A percentile compares a stretch with the other conserved stretches of the same genome.
These are phyloP conservation scores for Aulographum hederae DNA, from an alignment of 2,329 filamentous ascomycete genomes.

Conservation along the genomic window DNA sequence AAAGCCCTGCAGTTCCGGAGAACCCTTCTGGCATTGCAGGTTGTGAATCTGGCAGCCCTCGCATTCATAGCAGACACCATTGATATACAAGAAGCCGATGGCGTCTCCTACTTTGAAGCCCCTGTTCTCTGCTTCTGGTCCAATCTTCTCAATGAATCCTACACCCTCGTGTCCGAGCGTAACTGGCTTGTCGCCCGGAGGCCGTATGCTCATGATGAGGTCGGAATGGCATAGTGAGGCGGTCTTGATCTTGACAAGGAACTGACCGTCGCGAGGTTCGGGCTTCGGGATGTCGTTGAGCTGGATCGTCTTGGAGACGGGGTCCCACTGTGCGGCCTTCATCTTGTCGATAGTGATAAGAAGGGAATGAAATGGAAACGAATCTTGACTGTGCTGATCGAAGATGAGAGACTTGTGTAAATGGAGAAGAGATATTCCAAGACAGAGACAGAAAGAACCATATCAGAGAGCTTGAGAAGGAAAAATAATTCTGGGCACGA, in stretches of 20 bases:
- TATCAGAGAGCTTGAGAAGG: no score
- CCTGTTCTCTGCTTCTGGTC: slow-evolving; percentile 14
- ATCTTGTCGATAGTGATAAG: no score
- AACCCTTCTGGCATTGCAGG: slow-evolving; percentile 19
- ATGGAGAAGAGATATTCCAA: no score
- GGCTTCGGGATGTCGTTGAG: slow-evolving; percentile 7
- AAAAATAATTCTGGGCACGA: no score
- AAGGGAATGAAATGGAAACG: no score
- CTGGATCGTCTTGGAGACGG: slow-evolving; percentile 6
- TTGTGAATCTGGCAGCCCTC: slow-evolving; percentile 28
- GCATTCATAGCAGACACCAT: slow-evolving; percentile 27
- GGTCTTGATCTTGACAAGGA: slow-evolving; percentile 13
- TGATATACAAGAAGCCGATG: slow-evolving; percentile 28
- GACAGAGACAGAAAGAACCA: no score
- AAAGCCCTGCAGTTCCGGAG: slow-evolving; percentile 24
- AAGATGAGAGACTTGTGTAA: no score
- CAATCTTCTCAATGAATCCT: slow-evolving; percentile 22
- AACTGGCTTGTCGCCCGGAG: slow-evolving; percentile 10
- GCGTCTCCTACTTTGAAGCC: slow-evolving; percentile 25
- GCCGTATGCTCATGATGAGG: slow-evolving; percentile 11
- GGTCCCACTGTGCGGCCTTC: slow-evolving; percentile 16
- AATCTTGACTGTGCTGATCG: no score
- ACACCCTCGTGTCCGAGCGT: slow-evolving; percentile 29
- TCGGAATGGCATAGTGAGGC: slow-evolving; percentile 16
- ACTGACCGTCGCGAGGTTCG: slow-evolving; percentile 10